Evolutionary conservation across 2,329 filamentous ascomycete species (phyloP).

Genomic region (Ambrosiella xylebori): DNA sequence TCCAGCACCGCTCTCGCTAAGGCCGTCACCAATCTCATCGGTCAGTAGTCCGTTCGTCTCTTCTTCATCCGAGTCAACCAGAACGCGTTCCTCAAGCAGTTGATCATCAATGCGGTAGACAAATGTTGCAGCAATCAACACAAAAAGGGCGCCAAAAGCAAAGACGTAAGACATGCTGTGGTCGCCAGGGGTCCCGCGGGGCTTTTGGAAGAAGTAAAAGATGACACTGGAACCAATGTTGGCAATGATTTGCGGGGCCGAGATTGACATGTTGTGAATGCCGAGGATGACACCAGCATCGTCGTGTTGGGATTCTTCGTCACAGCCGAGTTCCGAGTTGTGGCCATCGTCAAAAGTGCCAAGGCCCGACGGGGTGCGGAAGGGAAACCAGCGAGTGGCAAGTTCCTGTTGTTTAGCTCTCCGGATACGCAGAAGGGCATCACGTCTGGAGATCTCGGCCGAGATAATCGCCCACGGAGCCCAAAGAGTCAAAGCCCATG

Average conservation of each 20-base stretch:
- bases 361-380: conserved; percentile 10
- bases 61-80: neutral
- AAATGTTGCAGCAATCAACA: conserved; percentile 59
- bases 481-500: conserved; percentile 88
- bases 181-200: conserved; percentile 67
- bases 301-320: conserved; percentile 45
- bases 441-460: conserved; percentile 72
- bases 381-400: conserved; percentile 11
- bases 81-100: conserved; percentile 7
- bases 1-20: too few species aligned
- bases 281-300: conserved; percentile 82
- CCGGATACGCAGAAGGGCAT: conserved; percentile 35
- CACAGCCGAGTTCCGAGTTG: conserved; percentile 21
- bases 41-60: neutral
- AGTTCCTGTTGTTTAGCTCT: conserved; percentile 17
- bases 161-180: conserved; percentile 76
- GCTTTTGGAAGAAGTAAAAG: conserved; percentile 75
- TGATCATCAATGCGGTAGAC: conserved; percentile 39
- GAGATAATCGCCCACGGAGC: conserved; percentile 91
- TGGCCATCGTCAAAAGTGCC: conserved; percentile 7
- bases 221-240: conserved; percentile 71
- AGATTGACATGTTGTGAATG: conserved; percentile 90
- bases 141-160: conserved; percentile 64
- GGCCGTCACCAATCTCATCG: neutral
- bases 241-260: conserved; percentile 78